phyloP scores from a whole-genome alignment of 768 basidiomycete species.

The Kwoniella sp. region DNA sequence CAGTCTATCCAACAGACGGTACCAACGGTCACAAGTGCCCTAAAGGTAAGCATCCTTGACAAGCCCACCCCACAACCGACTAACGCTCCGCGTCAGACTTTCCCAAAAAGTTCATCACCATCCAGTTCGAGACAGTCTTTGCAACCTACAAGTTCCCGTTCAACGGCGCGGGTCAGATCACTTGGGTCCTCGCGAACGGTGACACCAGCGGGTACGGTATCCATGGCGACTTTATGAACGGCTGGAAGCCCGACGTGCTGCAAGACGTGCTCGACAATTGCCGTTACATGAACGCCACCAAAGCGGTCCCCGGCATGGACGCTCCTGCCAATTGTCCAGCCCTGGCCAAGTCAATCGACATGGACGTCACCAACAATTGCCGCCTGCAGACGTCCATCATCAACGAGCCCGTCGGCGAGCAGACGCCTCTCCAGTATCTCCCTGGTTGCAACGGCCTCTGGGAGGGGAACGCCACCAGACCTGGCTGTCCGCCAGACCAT shows the following conservation, averaged over 20 bases:
- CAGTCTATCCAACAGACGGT: slow-evolving; percentile 18
- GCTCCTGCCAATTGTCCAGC: slow-evolving; percentile 25
- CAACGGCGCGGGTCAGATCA: slow-evolving; percentile 19
- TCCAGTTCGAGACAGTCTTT: slow-evolving; percentile 24
- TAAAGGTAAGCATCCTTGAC: neutral
- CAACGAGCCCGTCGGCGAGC: slow-evolving; percentile 21
- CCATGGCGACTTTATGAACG: slow-evolving; percentile 27
- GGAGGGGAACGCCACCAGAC: slow-evolving; percentile 18
- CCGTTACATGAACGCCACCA: slow-evolving; percentile 26
- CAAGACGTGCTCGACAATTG: slow-evolving; percentile 23
- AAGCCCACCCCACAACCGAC: neutral
- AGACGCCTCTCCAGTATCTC: slow-evolving; percentile 8
- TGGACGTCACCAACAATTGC: slow-evolving; percentile 13
- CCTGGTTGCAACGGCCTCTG: slow-evolving; percentile 30
- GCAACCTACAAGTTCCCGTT: slow-evolving; percentile 14
- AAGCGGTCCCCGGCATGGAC: neutral
- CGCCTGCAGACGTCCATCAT: slow-evolving; percentile 16
- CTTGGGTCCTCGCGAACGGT: slow-evolving; percentile 20
- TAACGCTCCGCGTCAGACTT: slow-evolving; percentile 1
- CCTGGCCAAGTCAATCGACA: slow-evolving; percentile 11
- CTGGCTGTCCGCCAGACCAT: slow-evolving; percentile 20
- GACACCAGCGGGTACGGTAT: slow-evolving; percentile 23
- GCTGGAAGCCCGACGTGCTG: slow-evolving; percentile 20
- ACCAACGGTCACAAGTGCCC: slow-evolving; percentile 24
- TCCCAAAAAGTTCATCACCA: slow-evolving; percentile 27